Evolutionary conservation across 2,329 filamentous ascomycete genomes (phyloP), one percentile per base, ranked within the genome.

Genomic region (Ophiostoma triangulosporum): DNA sequence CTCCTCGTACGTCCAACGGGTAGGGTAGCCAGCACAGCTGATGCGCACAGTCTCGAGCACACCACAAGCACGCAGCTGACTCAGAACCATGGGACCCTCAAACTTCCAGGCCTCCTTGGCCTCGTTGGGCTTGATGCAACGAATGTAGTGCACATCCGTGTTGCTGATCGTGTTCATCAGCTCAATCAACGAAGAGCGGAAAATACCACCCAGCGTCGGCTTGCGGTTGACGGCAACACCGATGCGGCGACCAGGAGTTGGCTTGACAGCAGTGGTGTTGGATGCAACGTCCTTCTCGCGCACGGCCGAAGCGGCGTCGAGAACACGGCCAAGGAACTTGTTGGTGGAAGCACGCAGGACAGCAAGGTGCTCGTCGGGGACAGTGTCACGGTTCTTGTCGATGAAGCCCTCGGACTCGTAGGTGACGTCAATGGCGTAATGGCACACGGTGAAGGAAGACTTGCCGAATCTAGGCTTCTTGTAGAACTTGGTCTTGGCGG

Each of bases 391-490:
- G 70, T 98, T 98, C 78, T 98, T 98, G 69, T 98, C 94, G 63
- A 98, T 96, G 70, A 98, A 98, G 48, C 93, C 93, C 62, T 98
- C 93, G 1, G 91, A 97, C 69, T 98, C 93, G 66, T 98, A 98
- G 17, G 91, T 97, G 62, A 98, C 93, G 64, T 98, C 93, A 54
- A 98, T 77, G 51, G 93, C 93, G 70, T 98, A 98, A 70, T 98
- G 94, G 69, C 91, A 97, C 58, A 98, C 90, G 7, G 93, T 97
- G 71, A 98, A 98, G 1, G 93, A 78, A 14, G 90, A 95, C 70
- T 97, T 97, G 61, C 93, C 93, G 63, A 98, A 98, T 54, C 93
- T 81, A 6, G 93, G 93, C 72, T 97, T 98, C 75, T 96, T 97
- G 78, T 94, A 98, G 67, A 96, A 97, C 64, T 88, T 87, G 68